Base-by-base conservation (phyloP, 108 stramenopile species). In the Cyclotella atomus region DNA sequence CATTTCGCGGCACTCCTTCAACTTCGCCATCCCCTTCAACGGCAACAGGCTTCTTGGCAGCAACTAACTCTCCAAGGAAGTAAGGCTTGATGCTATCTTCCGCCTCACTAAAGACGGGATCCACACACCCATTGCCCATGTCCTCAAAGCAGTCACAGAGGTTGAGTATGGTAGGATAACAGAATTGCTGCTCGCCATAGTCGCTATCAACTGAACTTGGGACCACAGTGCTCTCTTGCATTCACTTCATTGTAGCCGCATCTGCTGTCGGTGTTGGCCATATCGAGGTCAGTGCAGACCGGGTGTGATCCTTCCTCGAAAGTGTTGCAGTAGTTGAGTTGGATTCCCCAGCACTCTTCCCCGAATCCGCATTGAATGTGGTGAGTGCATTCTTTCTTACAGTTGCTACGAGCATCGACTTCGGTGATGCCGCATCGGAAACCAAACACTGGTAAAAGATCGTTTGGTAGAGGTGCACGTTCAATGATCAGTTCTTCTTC, bases 251-350 rank as follows among this genome's bases (percentile, higher is more conserved):
- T 71, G 53, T 59, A 62, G 8, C 79, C 79, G 36, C 79, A 80
- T 16, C 79, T 59, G 16, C 59, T 68, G 36, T 72, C 71, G 15
- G 65, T 45, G 15, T 80, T 63, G 25, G 71, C 79, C 23, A 19
- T 55, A 20, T 73, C 67, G 0, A 80, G 67, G 30, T 80, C 52
- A n/a, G 67, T 73, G 59, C 79, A 80, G 36, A 80, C 45, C 1
- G 79, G 79, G 21, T 80, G 79, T 32, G 59, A 54, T 28, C 79
- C 79, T 61, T 80, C 71, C 34, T 73, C 79, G 23, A 80, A 80
- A 2, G 79, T 71, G 59, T 80, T 66, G 67, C 79, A 80, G 28
- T 80, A 80, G 71, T 80, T 80, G 36, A 80, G 60, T 49, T 72
- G 71, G 28, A 71, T 63, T 35, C 79, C 79, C 79, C 79, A 80